A percentile compares a stretch with the other conserved stretches of the same genome.
Evolutionary conservation across 2,329 filamentous ascomycete genomes (phyloP).

Genomic region (Claviceps citrina): DNA sequence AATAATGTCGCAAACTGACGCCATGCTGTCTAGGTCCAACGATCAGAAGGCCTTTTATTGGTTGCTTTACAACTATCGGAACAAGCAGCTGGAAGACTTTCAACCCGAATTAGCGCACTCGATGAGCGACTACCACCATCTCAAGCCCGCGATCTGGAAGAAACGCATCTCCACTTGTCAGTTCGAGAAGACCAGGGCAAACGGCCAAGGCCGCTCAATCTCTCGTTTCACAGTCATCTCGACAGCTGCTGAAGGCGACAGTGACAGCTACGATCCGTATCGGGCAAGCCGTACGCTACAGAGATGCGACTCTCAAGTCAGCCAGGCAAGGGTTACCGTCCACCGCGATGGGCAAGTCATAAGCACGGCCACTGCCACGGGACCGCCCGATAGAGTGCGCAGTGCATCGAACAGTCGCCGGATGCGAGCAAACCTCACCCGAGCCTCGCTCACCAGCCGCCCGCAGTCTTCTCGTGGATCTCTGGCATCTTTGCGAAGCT

Average conservation of each 20-base stretch:
- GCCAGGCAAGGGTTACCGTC: constrained; percentile 53
- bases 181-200: constrained; percentile 32
- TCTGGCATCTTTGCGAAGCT: constrained; percentile 35
- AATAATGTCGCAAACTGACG: constrained; percentile 11
- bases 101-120: constrained; percentile 68
- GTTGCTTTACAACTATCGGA: constrained; percentile 64
- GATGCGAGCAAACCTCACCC: constrained; percentile 15
- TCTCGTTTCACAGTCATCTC: constrained; percentile 53
- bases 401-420: constrained; percentile 21
- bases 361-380: constrained; percentile 10
- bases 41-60: constrained; percentile 91
- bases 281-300: constrained; percentile 45
- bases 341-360: constrained; percentile 35
- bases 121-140: constrained; percentile 79
- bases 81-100: constrained; percentile 78
- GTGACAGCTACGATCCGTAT: constrained; percentile 69
- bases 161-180: constrained; percentile 47
- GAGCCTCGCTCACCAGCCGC: constrained; percentile 15
- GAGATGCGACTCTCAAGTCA: constrained; percentile 29
- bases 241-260: constrained; percentile 37
- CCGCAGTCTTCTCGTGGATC: constrained; percentile 26
- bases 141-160: constrained; percentile 41
- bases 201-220: constrained; percentile 36
- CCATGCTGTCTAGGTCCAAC: constrained; percentile 44
- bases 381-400: constrained; percentile 19